A percentile compares a stretch with the other conserved stretches of the same genome.
phyloP scores from a whole-genome alignment of 768 basidiomycete genomes.

The Leccinum broughii region DNA sequence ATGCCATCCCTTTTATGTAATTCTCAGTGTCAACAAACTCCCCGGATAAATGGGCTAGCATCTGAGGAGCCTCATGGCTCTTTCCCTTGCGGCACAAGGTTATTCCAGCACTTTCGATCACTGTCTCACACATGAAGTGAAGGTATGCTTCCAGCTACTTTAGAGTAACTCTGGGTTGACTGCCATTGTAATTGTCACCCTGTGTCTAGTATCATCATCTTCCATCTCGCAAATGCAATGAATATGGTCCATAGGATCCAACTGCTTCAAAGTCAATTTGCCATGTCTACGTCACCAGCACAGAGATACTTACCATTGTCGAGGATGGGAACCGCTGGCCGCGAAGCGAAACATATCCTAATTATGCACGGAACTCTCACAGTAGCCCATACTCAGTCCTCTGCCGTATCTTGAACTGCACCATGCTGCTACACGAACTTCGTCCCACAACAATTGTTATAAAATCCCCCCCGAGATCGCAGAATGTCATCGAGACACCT shows the following conservation, averaged over 20 bases:
- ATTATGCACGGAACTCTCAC: slow-evolving; percentile 6
- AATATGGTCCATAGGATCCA: not conserved
- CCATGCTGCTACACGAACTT: slow-evolving; percentile 11
- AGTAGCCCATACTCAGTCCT: not conserved
- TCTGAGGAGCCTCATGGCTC: not conserved
- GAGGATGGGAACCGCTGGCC: not conserved
- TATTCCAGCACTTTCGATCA: not conserved
- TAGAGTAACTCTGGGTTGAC: not conserved
- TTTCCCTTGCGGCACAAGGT: not conserved
- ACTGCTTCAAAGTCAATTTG: not conserved
- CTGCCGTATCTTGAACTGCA: not conserved
- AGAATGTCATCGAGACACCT: not conserved
- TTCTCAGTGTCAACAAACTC: not conserved
- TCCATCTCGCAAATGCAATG: not conserved
- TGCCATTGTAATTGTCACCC: not conserved
- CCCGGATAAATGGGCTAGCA: not conserved
- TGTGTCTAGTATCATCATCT: not conserved
- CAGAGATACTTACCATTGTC: too few species aligned
- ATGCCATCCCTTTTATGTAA: not conserved
- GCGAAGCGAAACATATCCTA: not conserved
- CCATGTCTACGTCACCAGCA: not conserved
- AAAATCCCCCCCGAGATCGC: slow-evolving; percentile 4
- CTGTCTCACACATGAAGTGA: slow-evolving; percentile 2
- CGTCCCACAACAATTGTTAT: slow-evolving; percentile 13
- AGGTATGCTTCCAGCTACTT: not conserved